Evolutionary conservation across 1,284 basidiomycete species (phyloP), one percentile per base, ranked within the genome.

Genomic region (Anthracocystis walkeri): DNA sequence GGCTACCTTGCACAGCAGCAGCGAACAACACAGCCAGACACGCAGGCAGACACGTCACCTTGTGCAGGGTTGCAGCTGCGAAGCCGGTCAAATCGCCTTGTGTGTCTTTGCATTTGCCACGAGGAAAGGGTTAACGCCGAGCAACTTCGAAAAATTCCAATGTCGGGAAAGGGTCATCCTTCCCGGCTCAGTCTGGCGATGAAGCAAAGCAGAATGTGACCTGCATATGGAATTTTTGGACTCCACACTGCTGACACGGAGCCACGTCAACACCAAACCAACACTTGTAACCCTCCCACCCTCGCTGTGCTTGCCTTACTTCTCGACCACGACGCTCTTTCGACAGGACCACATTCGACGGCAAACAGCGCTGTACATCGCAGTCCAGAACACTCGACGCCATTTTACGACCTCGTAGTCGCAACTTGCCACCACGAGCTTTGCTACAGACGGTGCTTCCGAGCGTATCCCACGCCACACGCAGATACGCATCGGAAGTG

Each of bases 1-100:
- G 33, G 21, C 21, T 52, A 27, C 18, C 2, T 40, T 27, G 21
- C 35, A 14, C 11, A n/a, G 23, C 33, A 31, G 29, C 29, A 31
- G 29, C n/a, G 29, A 31, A 11, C 35, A 29, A 41, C 27, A 29
- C 53, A 42, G 40, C 25, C 41, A 44, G 29, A 8, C 29, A 29
- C 5, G n/a, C n/a, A n/a, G 5, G 4, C 29, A 29, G 52, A 54
- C 52, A 54, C 52, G 52, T 54, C 52, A 54, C 21, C 38, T 41
- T 27, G 44, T 42, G 41, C 41, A 25, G 14, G 23, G 12, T 12
- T 7, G 12, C 44, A 27, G 44, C 16, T 29, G 27, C 27, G n/a
- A 46, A 29, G 27, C 25, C 29, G 48, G 48, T 29, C 2, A 31
- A n/a, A n/a, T n/a, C n/a, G n/a, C n/a, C n/a, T n/a, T 23, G 23